Evolutionary conservation across 345 rosid genomes (phyloP).

Genomic region (Chamaenerion angustifolium): DNA sequence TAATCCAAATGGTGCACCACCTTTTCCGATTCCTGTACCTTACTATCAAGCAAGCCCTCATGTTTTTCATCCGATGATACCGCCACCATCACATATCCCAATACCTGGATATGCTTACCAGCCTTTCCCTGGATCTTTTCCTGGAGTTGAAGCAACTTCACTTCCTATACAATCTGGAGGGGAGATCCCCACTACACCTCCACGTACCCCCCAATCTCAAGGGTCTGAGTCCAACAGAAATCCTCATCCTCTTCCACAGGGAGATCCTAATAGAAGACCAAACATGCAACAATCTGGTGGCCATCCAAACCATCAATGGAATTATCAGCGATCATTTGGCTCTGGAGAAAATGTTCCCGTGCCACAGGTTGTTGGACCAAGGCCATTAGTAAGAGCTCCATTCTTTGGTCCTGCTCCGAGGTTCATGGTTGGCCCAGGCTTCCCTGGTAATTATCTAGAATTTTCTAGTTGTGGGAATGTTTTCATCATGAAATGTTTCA

Average conservation of each 20-base stretch:
- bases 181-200: conserved; percentile 34
- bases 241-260: conserved; percentile 40
- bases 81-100: conserved; percentile 42
- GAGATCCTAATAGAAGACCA: conserved; percentile 32
- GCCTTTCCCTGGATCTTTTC: conserved; percentile 52
- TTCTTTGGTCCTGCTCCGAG: conserved; percentile 56
- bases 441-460: conserved; percentile 49
- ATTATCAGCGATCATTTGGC: conserved; percentile 42
- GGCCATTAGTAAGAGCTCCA: conserved; percentile 48
- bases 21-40: conserved; percentile 25
- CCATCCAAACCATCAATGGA: conserved; percentile 42
- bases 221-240: conserved; percentile 21
- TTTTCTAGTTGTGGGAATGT: not conserved
- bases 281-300: conserved; percentile 32
- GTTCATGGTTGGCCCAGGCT: conserved; percentile 57
- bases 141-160: conserved; percentile 26
- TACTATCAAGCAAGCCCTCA: conserved; percentile 32
- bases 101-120: conserved; percentile 49
- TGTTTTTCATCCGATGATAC: conserved; percentile 45
- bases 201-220: conserved; percentile 39
- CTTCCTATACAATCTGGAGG: conserved; percentile 43
- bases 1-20: conserved; percentile 39
- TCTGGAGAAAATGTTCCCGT: conserved; percentile 40
- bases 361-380: conserved; percentile 60
- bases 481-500: not conserved